phyloP scores from a whole-genome alignment of 1,284 basidiomycete genomes.

The Moniliella sp. region DNA sequence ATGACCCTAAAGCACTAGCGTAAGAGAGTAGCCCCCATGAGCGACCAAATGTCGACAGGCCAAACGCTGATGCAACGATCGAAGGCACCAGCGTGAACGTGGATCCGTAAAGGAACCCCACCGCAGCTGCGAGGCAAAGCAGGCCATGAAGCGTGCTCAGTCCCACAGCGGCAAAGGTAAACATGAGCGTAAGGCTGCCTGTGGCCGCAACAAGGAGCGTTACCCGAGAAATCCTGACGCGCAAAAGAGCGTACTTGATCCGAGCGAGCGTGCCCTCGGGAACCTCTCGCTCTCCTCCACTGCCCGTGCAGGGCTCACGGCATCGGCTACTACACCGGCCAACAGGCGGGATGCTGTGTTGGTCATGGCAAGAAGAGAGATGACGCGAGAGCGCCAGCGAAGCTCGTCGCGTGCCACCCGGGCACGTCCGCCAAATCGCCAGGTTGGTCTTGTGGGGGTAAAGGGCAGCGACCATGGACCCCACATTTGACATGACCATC shows the following conservation, averaged over 20 bases:
- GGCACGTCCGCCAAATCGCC: not conserved
- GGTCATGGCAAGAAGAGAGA: slow-evolving; percentile 3
- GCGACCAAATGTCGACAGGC: slow-evolving; percentile 5
- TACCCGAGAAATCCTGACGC: not conserved
- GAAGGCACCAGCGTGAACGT: slow-evolving; percentile 6
- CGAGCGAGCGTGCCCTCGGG: too few species aligned
- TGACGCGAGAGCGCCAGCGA: slow-evolving; percentile 1
- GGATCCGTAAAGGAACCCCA: slow-evolving; percentile 5
- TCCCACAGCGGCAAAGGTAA: slow-evolving; percentile 2
- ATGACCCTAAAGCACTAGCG: slow-evolving; percentile 4
- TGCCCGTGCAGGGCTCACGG: too few species aligned
- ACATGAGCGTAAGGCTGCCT: slow-evolving; percentile 2
- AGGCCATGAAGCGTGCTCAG: slow-evolving; percentile 1
- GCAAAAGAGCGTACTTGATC: too few species aligned
- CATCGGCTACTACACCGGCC: slow-evolving; percentile 5
- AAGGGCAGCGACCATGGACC: slow-evolving; percentile 5
- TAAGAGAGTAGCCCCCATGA: slow-evolving; percentile 7
- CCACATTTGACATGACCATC: slow-evolving; percentile 8
- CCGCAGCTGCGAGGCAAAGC: slow-evolving; percentile 1
- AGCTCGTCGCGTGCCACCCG: not conserved
- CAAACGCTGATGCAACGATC: slow-evolving; percentile 3
- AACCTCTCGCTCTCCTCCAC: too few species aligned
- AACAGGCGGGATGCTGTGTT: slow-evolving; percentile 6
- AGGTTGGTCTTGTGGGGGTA: too few species aligned
- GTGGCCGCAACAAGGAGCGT: slow-evolving; percentile 4